Evolutionary conservation across 306 rosid species (phyloP), one percentile per base, ranked within the genome.

Genomic region (Rosa lucieae): DNA sequence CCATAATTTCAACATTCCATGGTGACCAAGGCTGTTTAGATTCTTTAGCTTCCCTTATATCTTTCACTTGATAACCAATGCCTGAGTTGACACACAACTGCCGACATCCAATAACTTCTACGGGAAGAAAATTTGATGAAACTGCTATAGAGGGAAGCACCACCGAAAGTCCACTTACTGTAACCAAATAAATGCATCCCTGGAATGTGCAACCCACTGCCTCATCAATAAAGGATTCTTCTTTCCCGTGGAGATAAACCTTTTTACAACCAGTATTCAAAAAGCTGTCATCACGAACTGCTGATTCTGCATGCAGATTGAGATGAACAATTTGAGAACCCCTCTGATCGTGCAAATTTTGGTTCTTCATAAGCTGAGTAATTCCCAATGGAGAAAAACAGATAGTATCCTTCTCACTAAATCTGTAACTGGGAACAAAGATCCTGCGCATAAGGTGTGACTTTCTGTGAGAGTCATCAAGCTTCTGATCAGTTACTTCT

Each of bases 361-460:
- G 87, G 79, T 72, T 81, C 89, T 76, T 89, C 74, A 84, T 74
- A 77, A 91, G 81, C 81, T 87, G 86, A 75, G 99, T 91, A 73
- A 95, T 87, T 85, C 99, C 97, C 83, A 90, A 65, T 61, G 97
- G 94, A 78, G 99, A 91, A 77, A 92, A 90, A 79, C 88, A 89
- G 75, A 92, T 84, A 63, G 81, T 83, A 83, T 92, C 93, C 46
- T 85, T 92, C 82, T 75, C 92, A 70, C 66, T 79, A 79, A 86
- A 79, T 89, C 83, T 85, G 79, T 77, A 80, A 44, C 83, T 75
- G 62, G 96, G 92, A 86, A 95, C 86, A 78, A 91, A 79, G 75
- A 92, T 79, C 82, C 88, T 91, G 74, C 92, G 88, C 91, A 86
- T 80, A 58, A 69, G 82, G 83, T 74, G 87, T 35, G 90, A 71